A percentile compares a stretch with the other conserved stretches of the same genome.
phyloP scores from a whole-genome alignment of 352 stramenopile species.

The Pythium myriotylum region DNA sequence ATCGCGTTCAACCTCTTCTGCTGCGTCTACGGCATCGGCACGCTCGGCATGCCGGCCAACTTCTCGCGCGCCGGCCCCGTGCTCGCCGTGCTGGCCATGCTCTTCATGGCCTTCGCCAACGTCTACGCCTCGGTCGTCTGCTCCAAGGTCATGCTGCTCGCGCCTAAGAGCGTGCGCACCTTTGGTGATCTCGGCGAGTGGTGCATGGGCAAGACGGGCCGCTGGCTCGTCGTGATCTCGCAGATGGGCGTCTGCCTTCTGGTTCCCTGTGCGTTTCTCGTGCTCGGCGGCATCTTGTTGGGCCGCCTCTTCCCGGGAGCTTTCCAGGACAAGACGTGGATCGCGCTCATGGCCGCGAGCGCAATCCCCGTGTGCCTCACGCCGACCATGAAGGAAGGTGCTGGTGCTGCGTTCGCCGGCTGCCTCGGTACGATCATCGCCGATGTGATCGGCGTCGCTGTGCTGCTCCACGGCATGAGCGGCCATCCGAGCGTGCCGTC shows the following conservation, averaged over 20 bases:
- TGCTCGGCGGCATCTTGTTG: conserved; percentile 31
- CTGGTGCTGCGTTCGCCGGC: conserved; percentile 29
- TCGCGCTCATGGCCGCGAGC: conserved; percentile 31
- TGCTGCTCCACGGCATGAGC: conserved; percentile 33
- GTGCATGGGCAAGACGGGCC: conserved; percentile 30
- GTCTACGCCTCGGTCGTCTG: conserved; percentile 32
- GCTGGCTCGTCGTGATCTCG: conserved; percentile 28
- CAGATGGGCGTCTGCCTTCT: conserved; percentile 29
- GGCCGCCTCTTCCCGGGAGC: conserved; percentile 30
- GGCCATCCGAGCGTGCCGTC: conserved; percentile 24
- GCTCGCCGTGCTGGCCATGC: conserved; percentile 27
- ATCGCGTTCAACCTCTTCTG: conserved; percentile 61
- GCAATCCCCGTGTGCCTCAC: conserved; percentile 33
- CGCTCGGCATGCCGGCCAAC: conserved; percentile 69
- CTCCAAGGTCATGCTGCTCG: conserved; percentile 21
- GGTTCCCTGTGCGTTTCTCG: conserved; percentile 24
- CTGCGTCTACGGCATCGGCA: conserved; percentile 67
- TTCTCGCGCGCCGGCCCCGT: conserved; percentile 55
- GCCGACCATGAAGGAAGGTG: conserved; percentile 37
- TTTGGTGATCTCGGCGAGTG: conserved; percentile 41
- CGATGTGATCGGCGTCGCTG: conserved; percentile 25
- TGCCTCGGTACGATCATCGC: conserved; percentile 34
- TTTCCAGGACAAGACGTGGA: conserved; percentile 30
- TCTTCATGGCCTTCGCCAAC: conserved; percentile 42
- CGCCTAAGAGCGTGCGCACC: conserved; percentile 16